These are phyloP conservation scores for Auriscalpium orientale DNA, from an alignment of 768 basidiomycete species.

Conservation along the genomic window DNA sequence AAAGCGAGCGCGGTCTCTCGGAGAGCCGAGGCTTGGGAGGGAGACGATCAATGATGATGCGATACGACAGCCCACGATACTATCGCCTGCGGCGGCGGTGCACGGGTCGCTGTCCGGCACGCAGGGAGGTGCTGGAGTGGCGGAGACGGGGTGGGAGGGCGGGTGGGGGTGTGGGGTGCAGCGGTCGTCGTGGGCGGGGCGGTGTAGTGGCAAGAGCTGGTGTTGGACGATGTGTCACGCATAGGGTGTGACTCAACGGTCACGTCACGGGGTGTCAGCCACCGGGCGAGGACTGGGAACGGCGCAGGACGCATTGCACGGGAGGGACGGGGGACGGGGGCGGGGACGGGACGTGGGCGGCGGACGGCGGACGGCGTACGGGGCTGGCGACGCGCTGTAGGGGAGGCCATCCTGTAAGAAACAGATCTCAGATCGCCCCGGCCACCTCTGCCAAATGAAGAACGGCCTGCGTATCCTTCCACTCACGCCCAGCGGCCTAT, in stretches of 20 bases:
- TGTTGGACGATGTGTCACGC: conserved; percentile 2
- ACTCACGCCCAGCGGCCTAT: conserved; percentile 7
- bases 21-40: conserved; percentile 16
- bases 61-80: conserved; percentile 10
- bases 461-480: conserved; percentile 11
- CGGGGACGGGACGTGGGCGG: conserved; percentile 13
- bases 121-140: neutral
- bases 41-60: conserved; percentile 18
- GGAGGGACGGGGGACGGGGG: conserved; percentile 11
- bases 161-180: neutral
- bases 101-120: neutral
- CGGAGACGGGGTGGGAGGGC: neutral
- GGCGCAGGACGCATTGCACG: conserved; percentile 5
- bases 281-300: conserved; percentile 4
- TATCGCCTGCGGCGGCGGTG: conserved; percentile 3
- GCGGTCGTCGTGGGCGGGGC: neutral
- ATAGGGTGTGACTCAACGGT: conserved; percentile 8
- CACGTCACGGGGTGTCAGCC: conserved; percentile 14
- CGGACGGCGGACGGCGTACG: conserved; percentile 7
- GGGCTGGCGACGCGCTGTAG: conserved; percentile 17
- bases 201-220: neutral
- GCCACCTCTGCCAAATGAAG: conserved; percentile 17
- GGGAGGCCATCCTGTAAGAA: conserved; percentile 17
- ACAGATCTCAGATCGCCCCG: conserved; percentile 15
- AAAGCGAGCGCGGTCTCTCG: conserved; percentile 7